A percentile compares a stretch with the other conserved stretches of the same genome.
phyloP scores from a whole-genome alignment of 2,329 filamentous ascomycete genomes.

The Parastagonospora avenae region DNA sequence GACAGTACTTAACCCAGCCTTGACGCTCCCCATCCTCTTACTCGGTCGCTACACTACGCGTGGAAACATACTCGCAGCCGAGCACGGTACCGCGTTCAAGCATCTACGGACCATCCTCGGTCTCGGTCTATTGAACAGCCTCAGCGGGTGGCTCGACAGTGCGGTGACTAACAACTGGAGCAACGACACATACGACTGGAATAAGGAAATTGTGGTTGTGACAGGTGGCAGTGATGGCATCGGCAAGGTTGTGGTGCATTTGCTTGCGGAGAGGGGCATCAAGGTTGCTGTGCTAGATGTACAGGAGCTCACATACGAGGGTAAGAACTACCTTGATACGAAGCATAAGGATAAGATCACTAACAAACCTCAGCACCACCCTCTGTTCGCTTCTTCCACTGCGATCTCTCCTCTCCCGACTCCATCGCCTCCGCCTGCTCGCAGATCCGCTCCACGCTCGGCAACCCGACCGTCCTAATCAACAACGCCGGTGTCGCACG shows the following conservation, averaged over 20 bases:
- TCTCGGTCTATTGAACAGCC: conserved; percentile 56
- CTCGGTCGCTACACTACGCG: conserved; percentile 67
- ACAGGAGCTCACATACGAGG: conserved; percentile 62
- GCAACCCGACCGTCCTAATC: conserved; percentile 71
- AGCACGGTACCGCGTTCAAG: conserved; percentile 57
- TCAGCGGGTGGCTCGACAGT: conserved; percentile 59
- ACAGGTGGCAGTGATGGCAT: conserved; percentile 79
- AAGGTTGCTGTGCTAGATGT: conserved; percentile 76
- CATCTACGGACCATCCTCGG: conserved; percentile 60
- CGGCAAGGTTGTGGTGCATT: conserved; percentile 67
- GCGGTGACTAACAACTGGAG: conserved; percentile 58
- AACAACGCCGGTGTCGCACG: conserved; percentile 72
- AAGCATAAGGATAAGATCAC: neutral
- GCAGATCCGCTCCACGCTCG: conserved; percentile 61
- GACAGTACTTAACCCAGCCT: conserved; percentile 67
- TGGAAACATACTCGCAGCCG: conserved; percentile 60
- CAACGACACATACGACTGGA: conserved; percentile 66
- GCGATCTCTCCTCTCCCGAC: conserved; percentile 68
- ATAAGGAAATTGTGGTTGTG: conserved; percentile 71
- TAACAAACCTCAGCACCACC: conserved; percentile 45
- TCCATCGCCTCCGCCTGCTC: conserved; percentile 59
- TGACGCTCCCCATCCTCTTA: conserved; percentile 68
- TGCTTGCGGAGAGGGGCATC: conserved; percentile 68
- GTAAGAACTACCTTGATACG: conserved; percentile 18
- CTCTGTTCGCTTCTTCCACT: conserved; percentile 70